Base-by-base conservation (phyloP, 192 early-diverging fungal species). In the Mortierella antarctica region DNA sequence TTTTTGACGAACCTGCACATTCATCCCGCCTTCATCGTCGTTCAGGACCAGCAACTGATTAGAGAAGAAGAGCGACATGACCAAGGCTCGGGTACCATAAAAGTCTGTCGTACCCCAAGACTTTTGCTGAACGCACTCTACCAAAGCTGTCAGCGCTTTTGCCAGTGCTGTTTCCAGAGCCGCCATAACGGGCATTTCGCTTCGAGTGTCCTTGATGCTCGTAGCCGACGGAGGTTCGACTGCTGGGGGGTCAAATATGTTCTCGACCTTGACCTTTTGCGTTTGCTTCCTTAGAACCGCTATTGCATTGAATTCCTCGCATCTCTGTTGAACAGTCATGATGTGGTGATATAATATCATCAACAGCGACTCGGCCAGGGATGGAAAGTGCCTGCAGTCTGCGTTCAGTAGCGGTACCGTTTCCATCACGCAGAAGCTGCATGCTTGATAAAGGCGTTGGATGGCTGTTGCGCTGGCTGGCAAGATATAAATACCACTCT, bases 401-500 rank as follows among this genome's bases (percentile, higher is more conserved):
- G 20, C 47, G 31, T 44, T 67, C 23, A 63, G 47, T 7, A 59
- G 20, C 0, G 57, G 65, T 18, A 80, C n/a, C 5, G 46, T 40
- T 7, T 68, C 31, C 17, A 60, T 31, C 31, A 80, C 46, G 49
- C 70, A 62, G 23, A 72, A 58, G 14, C 70, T 48, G 60, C 77
- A 80, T 1, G 56, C 77, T 52, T 80, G 69, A 23, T 72, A 80
- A 0, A 80, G 50, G 23, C 57, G 69, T 10, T 62, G 9, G 20
- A 80, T 63, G 20, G 65, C 42, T 10, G 65, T 40, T 6, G 64
- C 17, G 10, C 59, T 61, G 11, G 59, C 58, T 18, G 60, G 7
- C 5, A 63, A 2, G 5, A 47, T 13, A 4, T 54, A 57, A 10
- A 11, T 18, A 12, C 59, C 53, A 31, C 21, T 62, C 45, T n/a